phyloP scores from a whole-genome alignment of 108 stramenopile genomes.

The Skeletonema menzelii region DNA sequence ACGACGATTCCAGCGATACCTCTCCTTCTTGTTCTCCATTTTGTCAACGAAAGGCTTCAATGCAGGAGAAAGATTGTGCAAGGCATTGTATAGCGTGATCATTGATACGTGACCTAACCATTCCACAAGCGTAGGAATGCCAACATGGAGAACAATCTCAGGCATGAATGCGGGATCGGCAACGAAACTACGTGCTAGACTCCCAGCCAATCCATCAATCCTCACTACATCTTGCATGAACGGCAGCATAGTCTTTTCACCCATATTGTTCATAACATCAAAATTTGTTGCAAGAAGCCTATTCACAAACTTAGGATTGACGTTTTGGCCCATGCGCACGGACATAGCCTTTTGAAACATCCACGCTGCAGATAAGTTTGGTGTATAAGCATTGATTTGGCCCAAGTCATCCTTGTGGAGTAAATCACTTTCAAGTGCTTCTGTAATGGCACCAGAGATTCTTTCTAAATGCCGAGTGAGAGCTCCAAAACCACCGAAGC shows the following conservation, averaged over 20 bases:
- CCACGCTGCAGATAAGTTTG: constrained; percentile 93
- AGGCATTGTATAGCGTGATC: constrained; percentile 67
- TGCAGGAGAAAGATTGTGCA: constrained; percentile 53
- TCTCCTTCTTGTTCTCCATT: constrained; percentile 34
- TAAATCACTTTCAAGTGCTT: constrained; percentile 81
- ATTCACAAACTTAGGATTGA: constrained; percentile 85
- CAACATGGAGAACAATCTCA: constrained; percentile 77
- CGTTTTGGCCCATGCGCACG: constrained; percentile 75
- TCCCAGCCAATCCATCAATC: constrained; percentile 80
- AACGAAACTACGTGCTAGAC: constrained; percentile 67
- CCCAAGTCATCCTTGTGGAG: constrained; percentile 84
- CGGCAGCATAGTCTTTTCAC: constrained; percentile 69
- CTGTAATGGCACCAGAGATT: constrained; percentile 72
- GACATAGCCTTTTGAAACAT: constrained; percentile 97
- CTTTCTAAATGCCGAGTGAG: constrained; percentile 88
- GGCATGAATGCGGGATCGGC: constrained; percentile 85
- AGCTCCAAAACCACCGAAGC: constrained; percentile 96
- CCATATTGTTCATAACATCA: constrained; percentile 86
- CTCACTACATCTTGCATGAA: constrained; percentile 94
- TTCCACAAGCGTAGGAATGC: constrained; percentile 69
- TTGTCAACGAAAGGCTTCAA: constrained; percentile 48
- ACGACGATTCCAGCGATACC: constrained; percentile 41
- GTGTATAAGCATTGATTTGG: constrained; percentile 91
- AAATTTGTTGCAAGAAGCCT: constrained; percentile 88
- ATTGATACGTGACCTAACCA: constrained; percentile 86